Evolutionary conservation across 805 yeast species (phyloP), one percentile per base, ranked within the genome.

Genomic region (Dipodascopsis uninucleata): DNA sequence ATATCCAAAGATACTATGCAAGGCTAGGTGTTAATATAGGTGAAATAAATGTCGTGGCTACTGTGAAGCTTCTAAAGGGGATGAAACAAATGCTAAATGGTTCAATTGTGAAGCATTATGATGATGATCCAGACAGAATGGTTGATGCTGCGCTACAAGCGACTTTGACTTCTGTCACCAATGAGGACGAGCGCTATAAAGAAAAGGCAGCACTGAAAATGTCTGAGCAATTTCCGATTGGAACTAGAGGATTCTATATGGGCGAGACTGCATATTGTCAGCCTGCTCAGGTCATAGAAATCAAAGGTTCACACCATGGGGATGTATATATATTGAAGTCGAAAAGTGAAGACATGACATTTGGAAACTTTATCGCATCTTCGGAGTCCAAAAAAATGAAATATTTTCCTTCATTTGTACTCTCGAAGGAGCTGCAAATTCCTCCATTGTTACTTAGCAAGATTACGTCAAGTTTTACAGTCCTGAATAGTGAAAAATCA

Each of bases 231-330:
- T 93, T 75, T 65, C 97, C 97, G 16, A 42, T 74, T 3, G 81
- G 76, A 12, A 74, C 84, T 0, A 76, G 78, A 40, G 89, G 81
- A 22, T 77, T 90, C 6, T 85, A 85, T 61, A 70, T 93, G 49
- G 95, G 97, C 37, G 86, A 81, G 22, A 79, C 80, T 63, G 94
- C 89, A 1, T 93, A 86, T 61, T 97, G 98, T 43, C 75, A 80
- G 44, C 81, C 89, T 14, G 69, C 74, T 12, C 74, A 72, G 49
- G 69, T 73, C 31, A 61, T 70, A 3, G 62, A 63, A 8, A 69
- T 70, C 40, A 43, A 63, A 5, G 56, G 39, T 8, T 63, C 64
- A 40, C 66, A 70, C 29, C 58, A 38, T 25, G 54, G 65, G 14
- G 62, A 60, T 23, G 58, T 68, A 22, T 54, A 56, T 39, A 57